Percentiles rank a stretch among this genome's conserved stretches.
Evolutionary conservation across 1,284 basidiomycete species (phyloP).

Genomic region (Cryptococcus sp.): DNA sequence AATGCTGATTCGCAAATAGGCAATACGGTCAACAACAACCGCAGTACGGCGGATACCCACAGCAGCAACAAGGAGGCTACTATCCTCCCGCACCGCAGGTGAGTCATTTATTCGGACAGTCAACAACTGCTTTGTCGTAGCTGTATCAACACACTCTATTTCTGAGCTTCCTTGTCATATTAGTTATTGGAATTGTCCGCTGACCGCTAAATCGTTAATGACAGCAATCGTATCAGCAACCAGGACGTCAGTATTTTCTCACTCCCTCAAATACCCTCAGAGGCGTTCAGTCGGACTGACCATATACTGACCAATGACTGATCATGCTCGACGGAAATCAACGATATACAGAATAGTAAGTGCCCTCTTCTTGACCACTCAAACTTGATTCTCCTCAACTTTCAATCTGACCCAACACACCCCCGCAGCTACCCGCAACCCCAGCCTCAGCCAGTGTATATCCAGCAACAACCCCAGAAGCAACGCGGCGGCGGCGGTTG

Average conservation of each 20-base stretch:
- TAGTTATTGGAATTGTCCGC: not conserved
- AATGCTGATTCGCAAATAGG: not conserved
- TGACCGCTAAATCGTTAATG: not conserved
- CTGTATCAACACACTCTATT: too few species aligned
- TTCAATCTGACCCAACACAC: not conserved
- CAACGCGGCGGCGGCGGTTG: slow-evolving; percentile 35
- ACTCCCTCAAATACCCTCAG: too few species aligned
- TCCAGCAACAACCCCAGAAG: slow-evolving; percentile 40
- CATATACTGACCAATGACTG: too few species aligned
- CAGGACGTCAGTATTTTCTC: slow-evolving; percentile 29
- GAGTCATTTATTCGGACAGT: slow-evolving; percentile 13
- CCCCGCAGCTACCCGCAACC: slow-evolving; percentile 44
- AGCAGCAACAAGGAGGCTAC: slow-evolving; percentile 28
- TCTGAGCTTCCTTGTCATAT: too few species aligned
- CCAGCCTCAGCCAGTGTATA: slow-evolving; percentile 47
- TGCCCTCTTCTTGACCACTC: not conserved
- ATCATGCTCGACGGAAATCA: too few species aligned
- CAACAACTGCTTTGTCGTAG: not conserved
- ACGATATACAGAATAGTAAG: slow-evolving; percentile 21
- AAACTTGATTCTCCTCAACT: not conserved
- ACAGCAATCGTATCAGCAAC: slow-evolving; percentile 38
- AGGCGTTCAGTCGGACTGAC: too few species aligned
- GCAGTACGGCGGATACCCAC: slow-evolving; percentile 23
- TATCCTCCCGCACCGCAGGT: slow-evolving; percentile 46
- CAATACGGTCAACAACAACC: slow-evolving; percentile 21